Evolutionary conservation across 2,329 filamentous ascomycete genomes (phyloP).

Genomic region (Dendrostoma leiphaemia): DNA sequence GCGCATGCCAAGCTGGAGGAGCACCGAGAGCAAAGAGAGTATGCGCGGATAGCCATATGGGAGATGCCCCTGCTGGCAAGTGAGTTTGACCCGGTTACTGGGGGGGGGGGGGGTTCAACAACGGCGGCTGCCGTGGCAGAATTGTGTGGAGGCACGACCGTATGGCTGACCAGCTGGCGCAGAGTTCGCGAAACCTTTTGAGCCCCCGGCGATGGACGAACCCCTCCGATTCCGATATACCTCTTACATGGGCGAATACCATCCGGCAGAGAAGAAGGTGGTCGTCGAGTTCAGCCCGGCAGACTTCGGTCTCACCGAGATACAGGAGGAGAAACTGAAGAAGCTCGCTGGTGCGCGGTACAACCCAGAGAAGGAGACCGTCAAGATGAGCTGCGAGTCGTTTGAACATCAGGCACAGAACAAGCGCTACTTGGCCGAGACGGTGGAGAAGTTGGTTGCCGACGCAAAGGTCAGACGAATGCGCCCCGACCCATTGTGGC

Average conservation of each 20-base stretch:
- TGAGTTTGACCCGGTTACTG: conserved; percentile 46
- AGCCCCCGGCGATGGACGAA: conserved; percentile 62
- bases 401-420: conserved; percentile 91
- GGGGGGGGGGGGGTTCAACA: no score
- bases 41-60: conserved; percentile 85
- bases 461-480: conserved; percentile 63
- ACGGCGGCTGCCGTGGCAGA: no score
- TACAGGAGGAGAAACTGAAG: conserved; percentile 75
- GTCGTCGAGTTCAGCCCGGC: conserved; percentile 82
- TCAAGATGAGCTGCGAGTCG: conserved; percentile 89
- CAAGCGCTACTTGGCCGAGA: conserved; percentile 86
- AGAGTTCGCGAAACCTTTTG: conserved; percentile 84
- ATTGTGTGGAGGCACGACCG: not conserved
- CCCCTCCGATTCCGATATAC: conserved; percentile 95
- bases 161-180: conserved; percentile 22
- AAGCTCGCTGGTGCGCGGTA: conserved; percentile 85
- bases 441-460: conserved; percentile 69
- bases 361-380: conserved; percentile 76
- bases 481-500: not conserved
- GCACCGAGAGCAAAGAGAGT: conserved; percentile 84
- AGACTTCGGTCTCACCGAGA: conserved; percentile 67
- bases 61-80: conserved; percentile 89
- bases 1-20: conserved; percentile 86
- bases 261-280: conserved; percentile 90
- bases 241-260: conserved; percentile 89